Conservation (phyloP, 257 asterid species). For the Ehretia macrophylla region DNA sequence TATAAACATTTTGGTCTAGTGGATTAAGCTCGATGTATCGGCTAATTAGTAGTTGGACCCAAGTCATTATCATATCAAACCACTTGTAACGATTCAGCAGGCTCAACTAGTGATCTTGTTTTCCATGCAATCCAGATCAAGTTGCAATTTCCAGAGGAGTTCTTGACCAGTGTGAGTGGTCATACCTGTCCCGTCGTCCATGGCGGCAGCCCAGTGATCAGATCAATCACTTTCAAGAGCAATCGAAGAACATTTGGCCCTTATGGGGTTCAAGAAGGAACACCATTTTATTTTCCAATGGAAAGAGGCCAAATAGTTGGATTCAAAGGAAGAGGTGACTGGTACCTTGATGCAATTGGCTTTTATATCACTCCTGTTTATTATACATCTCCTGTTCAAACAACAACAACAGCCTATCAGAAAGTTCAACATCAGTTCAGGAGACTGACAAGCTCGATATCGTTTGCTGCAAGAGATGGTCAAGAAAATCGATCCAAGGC, state of each 20-base stretch:
- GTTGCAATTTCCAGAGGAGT: constrained; percentile 67
- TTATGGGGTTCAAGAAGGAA: constrained; percentile 72
- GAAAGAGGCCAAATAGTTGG: constrained; percentile 79
- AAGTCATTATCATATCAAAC: no score
- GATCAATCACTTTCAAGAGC: constrained; percentile 59
- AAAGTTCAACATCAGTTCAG: constrained; percentile 37
- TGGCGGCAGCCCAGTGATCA: constrained; percentile 63
- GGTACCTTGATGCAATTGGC: constrained; percentile 72
- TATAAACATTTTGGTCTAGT: no score
- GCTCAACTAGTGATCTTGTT: no score
- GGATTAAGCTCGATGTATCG: no score
- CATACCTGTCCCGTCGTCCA: constrained; percentile 51
- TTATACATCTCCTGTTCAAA: no score
- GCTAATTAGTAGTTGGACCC: no score
- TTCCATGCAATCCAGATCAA: constrained; percentile 36
- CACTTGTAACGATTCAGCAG: no score
- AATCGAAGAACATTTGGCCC: constrained; percentile 64
- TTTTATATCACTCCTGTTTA: constrained; percentile 41
- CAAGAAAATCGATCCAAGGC: constrained; percentile 20
- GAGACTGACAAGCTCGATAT: constrained; percentile 30
- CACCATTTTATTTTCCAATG: constrained; percentile 58
- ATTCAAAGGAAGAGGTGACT: constrained; percentile 66
- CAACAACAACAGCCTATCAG: constrained; percentile 7
- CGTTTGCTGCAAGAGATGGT: constrained; percentile 14
- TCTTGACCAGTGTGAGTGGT: constrained; percentile 43